A percentile compares a stretch with the other conserved stretches of the same genome.
phyloP scores from a whole-genome alignment of 2,329 filamentous ascomycete genomes.

The Exophiala bonariae region DNA sequence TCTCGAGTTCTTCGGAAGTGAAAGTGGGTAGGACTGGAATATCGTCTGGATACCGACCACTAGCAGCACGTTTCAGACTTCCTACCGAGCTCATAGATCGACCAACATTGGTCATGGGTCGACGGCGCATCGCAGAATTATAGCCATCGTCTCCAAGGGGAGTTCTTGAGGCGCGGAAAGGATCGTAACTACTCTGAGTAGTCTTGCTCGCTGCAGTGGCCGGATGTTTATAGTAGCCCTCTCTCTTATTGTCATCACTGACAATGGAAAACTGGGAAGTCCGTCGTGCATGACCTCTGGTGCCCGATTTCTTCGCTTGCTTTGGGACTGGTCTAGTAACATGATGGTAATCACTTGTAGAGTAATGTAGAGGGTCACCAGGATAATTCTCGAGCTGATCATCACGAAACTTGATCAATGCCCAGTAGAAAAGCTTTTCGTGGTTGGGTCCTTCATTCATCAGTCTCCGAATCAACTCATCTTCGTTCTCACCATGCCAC shows the following conservation, averaged over 20 bases:
- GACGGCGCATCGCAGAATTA: conserved; percentile 68
- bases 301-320: conserved; percentile 31
- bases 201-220: conserved; percentile 43
- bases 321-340: conserved; percentile 46
- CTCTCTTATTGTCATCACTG: conserved; percentile 52
- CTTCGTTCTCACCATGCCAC: conserved; percentile 82
- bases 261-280: conserved; percentile 59
- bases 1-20: conserved; percentile 23
- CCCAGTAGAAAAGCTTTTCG: conserved; percentile 89
- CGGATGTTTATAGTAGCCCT: conserved; percentile 52
- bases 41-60: conserved; percentile 13
- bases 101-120: conserved; percentile 40
- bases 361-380: conserved; percentile 75
- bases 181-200: conserved; percentile 71
- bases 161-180: conserved; percentile 70
- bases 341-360: conserved; percentile 88
- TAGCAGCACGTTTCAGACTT: conserved; percentile 16
- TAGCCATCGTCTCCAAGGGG: conserved; percentile 50
- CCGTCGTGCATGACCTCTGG: conserved; percentile 41
- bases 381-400: conserved; percentile 83
- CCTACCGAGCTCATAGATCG: conserved; percentile 32
- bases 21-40: conserved; percentile 21
- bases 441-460: conserved; percentile 71
- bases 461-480: conserved; percentile 70
- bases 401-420: conserved; percentile 78